Evolutionary conservation across 2,329 filamentous ascomycete species (phyloP).

Genomic region (Colletotrichum scovillei): DNA sequence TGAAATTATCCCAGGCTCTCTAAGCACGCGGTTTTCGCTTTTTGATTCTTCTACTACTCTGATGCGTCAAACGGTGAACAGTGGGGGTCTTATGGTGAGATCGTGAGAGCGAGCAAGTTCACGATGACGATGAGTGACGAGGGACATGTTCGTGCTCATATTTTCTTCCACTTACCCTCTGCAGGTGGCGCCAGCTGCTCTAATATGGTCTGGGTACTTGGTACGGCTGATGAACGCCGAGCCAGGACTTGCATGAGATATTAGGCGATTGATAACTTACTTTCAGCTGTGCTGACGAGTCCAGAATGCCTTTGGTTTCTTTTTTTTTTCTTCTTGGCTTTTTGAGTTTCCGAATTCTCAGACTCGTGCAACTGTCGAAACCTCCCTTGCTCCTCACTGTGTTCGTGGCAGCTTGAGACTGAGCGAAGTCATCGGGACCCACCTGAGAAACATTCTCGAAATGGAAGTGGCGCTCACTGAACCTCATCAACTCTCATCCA

Average conservation of each 20-base stretch:
- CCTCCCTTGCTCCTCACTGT: not conserved
- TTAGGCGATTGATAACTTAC: constrained; percentile 11
- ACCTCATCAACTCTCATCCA: constrained; percentile 8
- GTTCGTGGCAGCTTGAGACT: not conserved
- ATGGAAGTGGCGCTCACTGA: constrained; percentile 17
- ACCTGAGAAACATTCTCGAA: constrained; percentile 14
- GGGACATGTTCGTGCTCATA: not conserved
- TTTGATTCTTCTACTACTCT: not conserved
- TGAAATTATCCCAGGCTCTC: no score
- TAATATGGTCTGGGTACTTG: no score
- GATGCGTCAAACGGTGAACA: no score
- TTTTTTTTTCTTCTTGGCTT: no score
- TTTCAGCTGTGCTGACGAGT: not conserved
- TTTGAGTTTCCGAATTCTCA: not conserved
- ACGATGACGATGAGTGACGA: not conserved
- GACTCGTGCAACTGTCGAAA: not conserved
- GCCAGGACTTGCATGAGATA: constrained; percentile 14
- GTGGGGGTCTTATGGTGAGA: not conserved
- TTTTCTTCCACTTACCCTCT: not conserved
- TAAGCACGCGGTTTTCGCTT: not conserved
- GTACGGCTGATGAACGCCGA: not conserved
- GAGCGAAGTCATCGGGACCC: constrained; percentile 15
- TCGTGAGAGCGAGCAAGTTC: not conserved
- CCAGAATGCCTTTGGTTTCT: no score
- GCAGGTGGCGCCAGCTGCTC: not conserved